Base-by-base conservation (phyloP, 805 yeast genomes). In the Ogataea naganishii region DNA sequence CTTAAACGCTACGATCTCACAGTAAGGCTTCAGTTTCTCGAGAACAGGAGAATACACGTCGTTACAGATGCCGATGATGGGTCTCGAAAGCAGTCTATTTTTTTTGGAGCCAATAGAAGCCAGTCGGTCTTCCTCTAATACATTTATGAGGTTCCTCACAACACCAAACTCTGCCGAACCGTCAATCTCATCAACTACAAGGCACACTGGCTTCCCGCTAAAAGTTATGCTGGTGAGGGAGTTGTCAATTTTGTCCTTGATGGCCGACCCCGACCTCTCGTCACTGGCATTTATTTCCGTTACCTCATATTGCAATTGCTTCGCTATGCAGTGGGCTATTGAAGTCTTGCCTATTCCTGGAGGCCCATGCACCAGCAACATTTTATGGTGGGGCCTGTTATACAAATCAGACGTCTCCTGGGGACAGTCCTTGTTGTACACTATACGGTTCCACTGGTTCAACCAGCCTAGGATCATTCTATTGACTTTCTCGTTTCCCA, bases 311-410 rank as follows among this genome's bases (percentile, higher is more conserved):
- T 94, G 94, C 23, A 82, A 69, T 39, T 83, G 95, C 26, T 64
- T 66, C 3, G 95, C 92, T 21, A 86, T 67, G 2, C 85, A 72
- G 46, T 88, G 96, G 1, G 89, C 84, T 2, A 86, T 77, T 0
- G 92, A 72, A 0, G 97, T 88, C 49, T 89, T 89, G 7, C 98
- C 98, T 12, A 80, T 66, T 2, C 98, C 98, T 0, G 95, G 86
- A 1, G 95, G 92, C 0, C 98, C 98, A 49, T 80, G 85, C 8
- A 92, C 68, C 23, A 92, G 58, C 14, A 92, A 49, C 0, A 92
- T 64, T 39, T 73, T 79, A 30, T 67, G 66, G 11, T 52, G 58
- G 0, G 88, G 88, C 32, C 88, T 58, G 18, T 68, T 62, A 23
- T 68, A 61, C 1, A 72, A 70, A 46, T 78, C 85, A 1, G 34